These are phyloP conservation scores for Lyophyllum shimeji DNA, from an alignment of 768 basidiomycete genomes.

Conservation along the genomic window DNA sequence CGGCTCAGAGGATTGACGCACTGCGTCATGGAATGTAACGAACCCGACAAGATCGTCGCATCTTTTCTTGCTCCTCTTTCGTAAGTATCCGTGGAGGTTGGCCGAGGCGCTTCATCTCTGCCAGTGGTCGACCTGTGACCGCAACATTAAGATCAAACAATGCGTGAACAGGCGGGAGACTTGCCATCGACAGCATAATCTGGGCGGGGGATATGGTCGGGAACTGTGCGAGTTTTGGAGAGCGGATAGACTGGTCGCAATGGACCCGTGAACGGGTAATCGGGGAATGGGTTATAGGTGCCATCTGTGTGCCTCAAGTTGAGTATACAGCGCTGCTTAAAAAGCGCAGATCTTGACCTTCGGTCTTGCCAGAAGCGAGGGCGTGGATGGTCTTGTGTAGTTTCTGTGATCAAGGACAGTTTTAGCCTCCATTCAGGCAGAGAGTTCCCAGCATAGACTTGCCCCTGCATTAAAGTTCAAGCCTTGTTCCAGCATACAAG, in stretches of 20 bases:
- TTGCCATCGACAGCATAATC: conserved; percentile 74
- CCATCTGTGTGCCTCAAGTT: conserved; percentile 51
- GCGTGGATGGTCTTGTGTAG: conserved; percentile 77
- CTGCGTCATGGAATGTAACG: conserved; percentile 27
- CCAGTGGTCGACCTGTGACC: conserved; percentile 52
- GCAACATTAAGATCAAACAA: conserved; percentile 8
- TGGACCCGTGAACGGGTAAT: conserved; percentile 75
- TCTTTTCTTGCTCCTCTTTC: conserved; percentile 80
- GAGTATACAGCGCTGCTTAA: background rate
- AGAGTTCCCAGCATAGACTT: conserved; percentile 9
- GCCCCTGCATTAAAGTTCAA: conserved; percentile 21
- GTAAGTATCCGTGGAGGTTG: conserved; percentile 66
- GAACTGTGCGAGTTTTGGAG: conserved; percentile 72
- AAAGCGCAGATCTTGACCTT: conserved; percentile 16
- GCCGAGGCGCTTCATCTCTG: conserved; percentile 57
- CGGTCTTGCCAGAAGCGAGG: conserved; percentile 35
- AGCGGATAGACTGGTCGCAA: conserved; percentile 88
- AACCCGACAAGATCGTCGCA: conserved; percentile 85
- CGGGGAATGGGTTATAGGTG: conserved; percentile 78
- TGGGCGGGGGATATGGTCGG: conserved; percentile 80
- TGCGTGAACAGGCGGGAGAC: conserved; percentile 22
- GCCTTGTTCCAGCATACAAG: background rate
- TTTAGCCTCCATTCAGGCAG: background rate
- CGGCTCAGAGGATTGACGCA: background rate
- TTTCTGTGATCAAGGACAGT: conserved; percentile 53